Evolutionary conservation across 352 stramenopile species (phyloP), one percentile per base, ranked within the genome.

Genomic region (Globisporangium carolinianum): DNA sequence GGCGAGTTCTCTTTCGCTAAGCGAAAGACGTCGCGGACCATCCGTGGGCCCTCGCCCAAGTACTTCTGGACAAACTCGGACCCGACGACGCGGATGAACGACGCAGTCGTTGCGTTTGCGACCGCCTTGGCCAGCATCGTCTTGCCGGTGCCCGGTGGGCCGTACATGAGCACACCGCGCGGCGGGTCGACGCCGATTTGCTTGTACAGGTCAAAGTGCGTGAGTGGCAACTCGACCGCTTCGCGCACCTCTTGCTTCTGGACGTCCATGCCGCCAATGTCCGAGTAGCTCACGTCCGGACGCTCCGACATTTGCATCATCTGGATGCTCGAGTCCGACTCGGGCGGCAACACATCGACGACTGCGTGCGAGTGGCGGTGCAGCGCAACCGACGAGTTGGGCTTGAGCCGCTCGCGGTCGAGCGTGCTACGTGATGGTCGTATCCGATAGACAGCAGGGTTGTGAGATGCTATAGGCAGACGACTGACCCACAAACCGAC

Each of bases 11-110:
- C 97, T 60, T 97, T 96, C 43, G 98, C 98, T 17, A 99, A 86
- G 6, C 97, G 93, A 75, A 99, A 99, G n/a, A 99, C 97, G 73
- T 99, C 97, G 55, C 98, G 94, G 55, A 99, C 98, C 97, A 99
- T 99, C 47, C 97, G 95, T 50, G 98, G 97, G n/a, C 98, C 98
- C 80, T 99, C 97, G 18, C 89, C 89, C 11, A 99, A 68, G 67
- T 99, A 99, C 78, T 99, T 99, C 72, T 99, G 98, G 51, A 99
- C 98, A 72, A 99, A 99, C 81, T 99, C 97, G 0, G 94, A 98
- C 51, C 97, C 95, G 9, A 92, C 94, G 52, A 98, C 89, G 52
- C 88, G 93, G 65, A 99, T 99, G 79, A 99, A 99, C 41, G 97
- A 97, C 39, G 97, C 98, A 5, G 96, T 98, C 14, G 98, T 99